Evolutionary conservation across 2,329 filamentous ascomycete species (phyloP).

Genomic region (Curvularia sp.): DNA sequence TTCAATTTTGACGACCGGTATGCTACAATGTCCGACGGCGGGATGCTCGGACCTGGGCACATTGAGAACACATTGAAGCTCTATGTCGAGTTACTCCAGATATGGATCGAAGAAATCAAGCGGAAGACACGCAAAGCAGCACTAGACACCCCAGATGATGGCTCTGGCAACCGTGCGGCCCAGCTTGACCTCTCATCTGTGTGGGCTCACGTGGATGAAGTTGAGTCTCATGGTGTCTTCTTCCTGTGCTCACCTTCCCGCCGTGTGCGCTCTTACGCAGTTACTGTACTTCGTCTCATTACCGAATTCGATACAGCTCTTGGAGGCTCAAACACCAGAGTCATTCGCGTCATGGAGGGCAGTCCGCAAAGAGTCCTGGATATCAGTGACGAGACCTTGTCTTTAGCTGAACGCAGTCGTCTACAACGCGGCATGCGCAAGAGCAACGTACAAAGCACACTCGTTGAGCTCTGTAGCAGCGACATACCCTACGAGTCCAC

Average conservation of each 20-base stretch:
- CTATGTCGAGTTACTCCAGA: constrained; percentile 91
- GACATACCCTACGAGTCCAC: constrained; percentile 94
- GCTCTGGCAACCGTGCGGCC: constrained; percentile 73
- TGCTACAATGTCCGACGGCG: constrained; percentile 96
- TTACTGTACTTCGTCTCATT: constrained; percentile 89
- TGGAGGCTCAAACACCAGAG: constrained; percentile 77
- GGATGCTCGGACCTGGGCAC: constrained; percentile 90
- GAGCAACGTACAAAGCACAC: constrained; percentile 80
- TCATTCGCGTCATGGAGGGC: constrained; percentile 91
- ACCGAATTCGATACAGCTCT: constrained; percentile 92
- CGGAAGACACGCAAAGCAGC: constrained; percentile 79
- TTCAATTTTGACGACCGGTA: constrained; percentile 99
- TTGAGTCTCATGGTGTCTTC: constrained; percentile 95
- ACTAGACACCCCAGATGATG: constrained; percentile 67
- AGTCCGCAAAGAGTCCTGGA: constrained; percentile 89
- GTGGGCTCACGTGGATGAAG: constrained; percentile 92
- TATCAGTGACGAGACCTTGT: constrained; percentile 88
- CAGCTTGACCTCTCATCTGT: constrained; percentile 86
- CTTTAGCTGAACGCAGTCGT: constrained; percentile 89
- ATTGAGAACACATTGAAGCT: constrained; percentile 92
- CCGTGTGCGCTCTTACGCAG: constrained; percentile 85
- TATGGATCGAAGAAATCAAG: constrained; percentile 97
- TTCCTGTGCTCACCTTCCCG: constrained; percentile 96
- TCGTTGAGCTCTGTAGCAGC: constrained; percentile 94
- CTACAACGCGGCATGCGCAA: constrained; percentile 88